Evolutionary conservation across 495 filamentous ascomycete genomes (phyloP).

Genomic region (Trichoderma virens): DNA sequence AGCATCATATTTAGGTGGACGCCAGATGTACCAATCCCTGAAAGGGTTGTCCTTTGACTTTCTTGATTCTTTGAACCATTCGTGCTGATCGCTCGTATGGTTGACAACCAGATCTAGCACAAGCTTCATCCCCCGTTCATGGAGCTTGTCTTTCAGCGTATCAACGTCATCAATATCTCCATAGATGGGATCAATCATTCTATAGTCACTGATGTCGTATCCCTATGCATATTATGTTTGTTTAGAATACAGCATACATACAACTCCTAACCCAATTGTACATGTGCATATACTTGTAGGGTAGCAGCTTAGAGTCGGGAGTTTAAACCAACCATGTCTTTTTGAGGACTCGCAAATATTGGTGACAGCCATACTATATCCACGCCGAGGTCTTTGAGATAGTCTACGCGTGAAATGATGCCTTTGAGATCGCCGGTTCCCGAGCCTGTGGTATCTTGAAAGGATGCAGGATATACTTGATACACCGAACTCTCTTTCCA

Average conservation of each 20-base stretch:
- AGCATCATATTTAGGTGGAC: conserved; percentile 39
- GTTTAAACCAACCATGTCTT: conserved; percentile 8
- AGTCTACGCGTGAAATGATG: conserved; percentile 59
- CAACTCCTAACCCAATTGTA: not conserved
- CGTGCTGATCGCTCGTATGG: conserved; percentile 55
- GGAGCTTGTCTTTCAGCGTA: conserved; percentile 46
- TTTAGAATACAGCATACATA: not conserved
- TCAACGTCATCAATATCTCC: conserved; percentile 58
- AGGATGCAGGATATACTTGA: conserved; percentile 64
- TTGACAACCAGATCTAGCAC: conserved; percentile 60
- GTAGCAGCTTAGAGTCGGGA: not conserved
- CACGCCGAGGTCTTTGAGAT: conserved; percentile 54
- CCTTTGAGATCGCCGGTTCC: conserved; percentile 62
- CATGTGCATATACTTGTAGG: not conserved
- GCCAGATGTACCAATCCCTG: conserved; percentile 58
- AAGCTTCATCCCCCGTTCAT: conserved; percentile 48
- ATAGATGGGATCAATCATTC: conserved; percentile 50
- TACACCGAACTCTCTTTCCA: conserved; percentile 48
- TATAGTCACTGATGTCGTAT: conserved; percentile 60
- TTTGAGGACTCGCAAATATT: conserved; percentile 57
- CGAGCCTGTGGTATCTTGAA: conserved; percentile 60
- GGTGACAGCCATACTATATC: conserved; percentile 66
- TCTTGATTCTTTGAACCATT: conserved; percentile 54
- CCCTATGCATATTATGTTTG: conserved; percentile 20
- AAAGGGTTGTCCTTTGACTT: conserved; percentile 44